These are phyloP conservation scores for Erigeron canadensis DNA, from an alignment of 129 eudicot species.

Conservation along the genomic window DNA sequence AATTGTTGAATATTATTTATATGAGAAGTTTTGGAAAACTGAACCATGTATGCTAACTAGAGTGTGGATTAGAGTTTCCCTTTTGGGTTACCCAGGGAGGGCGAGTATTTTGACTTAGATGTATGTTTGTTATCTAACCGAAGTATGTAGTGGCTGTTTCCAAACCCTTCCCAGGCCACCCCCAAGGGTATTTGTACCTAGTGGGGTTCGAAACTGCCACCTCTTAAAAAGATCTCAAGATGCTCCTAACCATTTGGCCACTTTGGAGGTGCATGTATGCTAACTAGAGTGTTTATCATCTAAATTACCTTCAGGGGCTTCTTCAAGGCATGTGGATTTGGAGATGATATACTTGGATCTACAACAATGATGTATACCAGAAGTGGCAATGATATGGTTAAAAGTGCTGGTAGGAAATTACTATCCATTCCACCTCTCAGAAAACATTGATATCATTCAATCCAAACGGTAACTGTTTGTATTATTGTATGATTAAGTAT, in stretches of 20 bases:
- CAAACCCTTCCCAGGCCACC: too few species aligned
- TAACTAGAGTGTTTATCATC: conserved; percentile 11
- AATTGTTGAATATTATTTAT: not conserved
- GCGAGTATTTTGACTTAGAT: too few species aligned
- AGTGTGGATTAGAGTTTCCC: too few species aligned
- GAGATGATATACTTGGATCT: conserved; percentile 71
- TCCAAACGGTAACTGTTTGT: not conserved
- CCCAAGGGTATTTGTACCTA: too few species aligned
- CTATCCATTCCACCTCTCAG: conserved; percentile 60
- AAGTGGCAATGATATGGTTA: conserved; percentile 32
- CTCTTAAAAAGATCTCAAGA: too few species aligned
- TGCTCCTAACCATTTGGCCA: too few species aligned
- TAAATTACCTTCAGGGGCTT: conserved; percentile 53
- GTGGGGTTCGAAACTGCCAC: too few species aligned
- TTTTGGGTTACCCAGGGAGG: too few species aligned
- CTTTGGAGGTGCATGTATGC: not conserved
- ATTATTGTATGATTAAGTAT: conserved; percentile 5
- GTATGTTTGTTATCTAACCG: too few species aligned
- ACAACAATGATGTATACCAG: conserved; percentile 96
- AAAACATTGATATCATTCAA: conserved; percentile 29
- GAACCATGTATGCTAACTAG: not conserved
- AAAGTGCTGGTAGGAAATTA: conserved; percentile 66
- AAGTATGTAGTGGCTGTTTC: too few species aligned
- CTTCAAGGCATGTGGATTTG: conserved; percentile 90
- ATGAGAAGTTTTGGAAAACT: not conserved